Percentiles rank a stretch among this genome's conserved stretches.
These are phyloP conservation scores for Erodium moschatum DNA, from an alignment of 441 rosid species.

Conservation along the genomic window DNA sequence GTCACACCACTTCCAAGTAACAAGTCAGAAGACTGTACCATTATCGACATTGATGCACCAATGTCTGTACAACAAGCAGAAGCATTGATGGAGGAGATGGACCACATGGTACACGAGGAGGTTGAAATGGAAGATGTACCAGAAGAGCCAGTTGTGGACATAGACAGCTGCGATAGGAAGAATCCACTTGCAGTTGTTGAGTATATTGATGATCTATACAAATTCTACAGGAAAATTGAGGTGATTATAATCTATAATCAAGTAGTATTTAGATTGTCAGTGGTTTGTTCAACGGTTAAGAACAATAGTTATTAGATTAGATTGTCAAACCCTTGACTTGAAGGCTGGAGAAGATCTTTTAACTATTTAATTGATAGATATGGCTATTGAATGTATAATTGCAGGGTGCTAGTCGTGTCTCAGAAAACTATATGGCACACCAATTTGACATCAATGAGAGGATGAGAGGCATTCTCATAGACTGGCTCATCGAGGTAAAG, in stretches of 20 bases:
- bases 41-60: conserved; percentile 47
- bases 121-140: conserved; percentile 75
- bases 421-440: conserved; percentile 56
- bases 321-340: background rate
- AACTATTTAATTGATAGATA: background rate
- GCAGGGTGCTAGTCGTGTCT: conserved; percentile 53
- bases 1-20: conserved; percentile 21
- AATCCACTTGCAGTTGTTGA: conserved; percentile 69
- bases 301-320: background rate
- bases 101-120: conserved; percentile 77
- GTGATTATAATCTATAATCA: conserved; percentile 25
- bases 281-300: background rate
- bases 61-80: conserved; percentile 76
- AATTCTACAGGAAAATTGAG: conserved; percentile 61
- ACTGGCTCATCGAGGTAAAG: conserved; percentile 87
- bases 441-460: conserved; percentile 75
- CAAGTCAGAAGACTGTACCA: conserved; percentile 33
- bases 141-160: conserved; percentile 50
- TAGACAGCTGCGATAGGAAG: conserved; percentile 54
- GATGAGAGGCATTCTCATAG: conserved; percentile 88
- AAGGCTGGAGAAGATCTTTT: conserved; percentile 1
- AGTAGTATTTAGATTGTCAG: background rate
- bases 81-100: conserved; percentile 81
- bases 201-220: conserved; percentile 56
- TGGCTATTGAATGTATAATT: background rate